Conservation (phyloP, 306 rosid species). For the Senna tora region DNA sequence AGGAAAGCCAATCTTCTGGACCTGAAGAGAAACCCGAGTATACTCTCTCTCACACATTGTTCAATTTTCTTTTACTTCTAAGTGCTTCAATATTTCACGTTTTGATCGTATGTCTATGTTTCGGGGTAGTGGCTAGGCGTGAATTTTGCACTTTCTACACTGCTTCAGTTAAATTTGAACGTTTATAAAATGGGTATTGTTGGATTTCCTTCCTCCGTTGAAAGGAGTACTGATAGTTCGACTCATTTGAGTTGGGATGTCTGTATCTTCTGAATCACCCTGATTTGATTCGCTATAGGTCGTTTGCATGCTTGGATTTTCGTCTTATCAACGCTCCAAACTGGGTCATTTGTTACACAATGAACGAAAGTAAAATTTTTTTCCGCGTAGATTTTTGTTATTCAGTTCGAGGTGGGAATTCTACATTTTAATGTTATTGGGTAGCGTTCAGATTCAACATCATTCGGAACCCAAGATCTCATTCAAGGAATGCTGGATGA, state of each 20-base stretch:
- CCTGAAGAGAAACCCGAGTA: slow-evolving; percentile 75
- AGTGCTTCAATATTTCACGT: slow-evolving; percentile 38
- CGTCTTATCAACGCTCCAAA: slow-evolving; percentile 24
- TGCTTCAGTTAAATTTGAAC: slow-evolving; percentile 30
- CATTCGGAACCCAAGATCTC: background rate
- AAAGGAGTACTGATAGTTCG: slow-evolving; percentile 19
- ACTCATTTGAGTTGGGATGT: slow-evolving; percentile 31
- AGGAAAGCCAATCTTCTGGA: slow-evolving; percentile 66
- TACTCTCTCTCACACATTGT: slow-evolving; percentile 41
- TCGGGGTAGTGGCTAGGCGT: slow-evolving; percentile 28
- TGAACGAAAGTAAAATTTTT: background rate
- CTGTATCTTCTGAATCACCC: slow-evolving; percentile 20
- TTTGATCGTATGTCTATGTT: slow-evolving; percentile 37
- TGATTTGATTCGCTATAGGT: slow-evolving; percentile 39
- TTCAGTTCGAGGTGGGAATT: slow-evolving; percentile 22
- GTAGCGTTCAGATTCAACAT: background rate
- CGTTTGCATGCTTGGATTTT: slow-evolving; percentile 51
- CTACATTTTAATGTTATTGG: background rate
- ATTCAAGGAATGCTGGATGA: background rate
- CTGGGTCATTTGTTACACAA: background rate
- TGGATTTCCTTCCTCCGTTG: slow-evolving; percentile 26
- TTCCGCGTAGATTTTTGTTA: background rate
- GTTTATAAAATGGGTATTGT: slow-evolving; percentile 23
- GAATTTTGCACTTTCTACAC: slow-evolving; percentile 40
- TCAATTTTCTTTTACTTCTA: slow-evolving; percentile 14